Evolutionary conservation across 441 rosid genomes (phyloP).

Genomic region (Syzygium malaccense): DNA sequence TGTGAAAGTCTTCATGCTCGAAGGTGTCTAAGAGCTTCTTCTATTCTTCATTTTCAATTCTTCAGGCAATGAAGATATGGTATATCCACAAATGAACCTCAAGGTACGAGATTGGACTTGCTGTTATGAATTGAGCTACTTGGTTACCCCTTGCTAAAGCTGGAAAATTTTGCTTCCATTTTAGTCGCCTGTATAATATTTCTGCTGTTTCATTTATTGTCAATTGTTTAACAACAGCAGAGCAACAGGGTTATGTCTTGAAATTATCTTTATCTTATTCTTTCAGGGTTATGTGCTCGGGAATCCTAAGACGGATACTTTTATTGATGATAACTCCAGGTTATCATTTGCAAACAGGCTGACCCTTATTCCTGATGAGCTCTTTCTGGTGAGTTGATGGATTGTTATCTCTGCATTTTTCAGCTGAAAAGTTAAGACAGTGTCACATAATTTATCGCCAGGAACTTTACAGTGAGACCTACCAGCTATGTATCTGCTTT

Average conservation of each 20-base stretch:
- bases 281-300: conserved; percentile 11
- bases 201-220: not conserved
- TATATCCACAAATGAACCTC: conserved; percentile 13
- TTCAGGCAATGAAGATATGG: conserved; percentile 14
- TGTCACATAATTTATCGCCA: not conserved
- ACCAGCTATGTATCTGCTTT: not conserved
- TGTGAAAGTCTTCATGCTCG: not conserved
- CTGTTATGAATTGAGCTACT: not conserved
- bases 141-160: not conserved
- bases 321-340: conserved; percentile 4
- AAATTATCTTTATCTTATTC: not conserved
- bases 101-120: conserved; percentile 5
- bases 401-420: not conserved
- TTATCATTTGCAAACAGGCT: not conserved
- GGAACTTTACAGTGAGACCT: not conserved
- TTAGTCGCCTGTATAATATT: not conserved
- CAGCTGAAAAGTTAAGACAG: not conserved
- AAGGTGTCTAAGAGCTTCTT: not conserved
- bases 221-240: not conserved
- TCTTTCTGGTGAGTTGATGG: not conserved
- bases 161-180: not conserved
- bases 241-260: not conserved
- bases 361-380: not conserved
- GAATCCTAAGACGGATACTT: conserved; percentile 7
- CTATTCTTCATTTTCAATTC: not conserved